These are phyloP conservation scores for Penicillium digitatum DNA, from an alignment of 2,329 filamentous ascomycete genomes.

Conservation along the genomic window DNA sequence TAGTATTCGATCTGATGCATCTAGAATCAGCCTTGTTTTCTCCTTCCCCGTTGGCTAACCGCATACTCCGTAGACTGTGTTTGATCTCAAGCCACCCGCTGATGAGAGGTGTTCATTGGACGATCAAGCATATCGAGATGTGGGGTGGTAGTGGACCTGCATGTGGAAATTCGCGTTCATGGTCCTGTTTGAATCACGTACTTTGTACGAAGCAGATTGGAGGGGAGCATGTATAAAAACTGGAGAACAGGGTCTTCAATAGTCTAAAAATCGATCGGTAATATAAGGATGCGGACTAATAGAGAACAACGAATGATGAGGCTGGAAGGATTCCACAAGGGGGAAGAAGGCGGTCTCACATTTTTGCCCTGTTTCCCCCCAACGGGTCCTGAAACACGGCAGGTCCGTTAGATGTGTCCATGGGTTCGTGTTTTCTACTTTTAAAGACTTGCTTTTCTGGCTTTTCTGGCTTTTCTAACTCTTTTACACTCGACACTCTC, in stretches of 20 bases:
- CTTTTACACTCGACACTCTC: not conserved
- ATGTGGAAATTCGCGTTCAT: not conserved
- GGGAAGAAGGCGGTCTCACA: conserved; percentile 22
- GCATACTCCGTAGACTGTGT: not conserved
- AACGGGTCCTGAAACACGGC: conserved; percentile 21
- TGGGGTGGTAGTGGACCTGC: conserved; percentile 4
- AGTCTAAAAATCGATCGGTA: conserved; percentile 1
- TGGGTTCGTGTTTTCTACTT: not conserved
- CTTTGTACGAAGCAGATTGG: not conserved
- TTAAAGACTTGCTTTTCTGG: not conserved
- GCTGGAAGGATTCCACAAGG: conserved; percentile 3
- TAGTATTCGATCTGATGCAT: not conserved
- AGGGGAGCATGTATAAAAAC: not conserved
- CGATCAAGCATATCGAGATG: not conserved
- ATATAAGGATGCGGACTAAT: conserved; percentile 1
- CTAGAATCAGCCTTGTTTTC: not conserved
- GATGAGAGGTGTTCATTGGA: not conserved
- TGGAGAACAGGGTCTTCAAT: not conserved
- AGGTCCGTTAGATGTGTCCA: not conserved
- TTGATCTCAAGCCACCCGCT: conserved; percentile 3
- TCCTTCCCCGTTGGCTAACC: not conserved
- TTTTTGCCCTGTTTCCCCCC: conserved; percentile 15
- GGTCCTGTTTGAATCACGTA: not conserved
- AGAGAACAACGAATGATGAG: not conserved
- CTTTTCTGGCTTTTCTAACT: not conserved